These are phyloP conservation scores for Pseudogymnoascus sp. DNA, from an alignment of 2,329 filamentous ascomycete species.

Conservation along the genomic window DNA sequence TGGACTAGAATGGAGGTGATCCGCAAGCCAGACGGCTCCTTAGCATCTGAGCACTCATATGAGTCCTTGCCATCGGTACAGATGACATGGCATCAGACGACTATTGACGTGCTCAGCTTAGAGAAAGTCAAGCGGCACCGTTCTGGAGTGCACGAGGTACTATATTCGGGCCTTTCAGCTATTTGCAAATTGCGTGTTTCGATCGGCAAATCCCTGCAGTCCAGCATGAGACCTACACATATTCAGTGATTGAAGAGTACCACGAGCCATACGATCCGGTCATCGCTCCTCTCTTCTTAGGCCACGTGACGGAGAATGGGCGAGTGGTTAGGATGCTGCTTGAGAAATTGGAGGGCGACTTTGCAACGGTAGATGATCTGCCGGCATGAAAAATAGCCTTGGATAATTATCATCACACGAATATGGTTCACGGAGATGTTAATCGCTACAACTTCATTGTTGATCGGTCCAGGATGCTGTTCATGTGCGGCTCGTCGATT, in stretches of 20 bases:
- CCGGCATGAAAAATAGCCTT: constrained; percentile 25
- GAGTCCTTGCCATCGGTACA: constrained; percentile 11
- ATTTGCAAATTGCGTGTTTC: constrained; percentile 21
- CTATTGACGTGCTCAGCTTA: constrained; percentile 13
- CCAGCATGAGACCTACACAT: constrained; percentile 20
- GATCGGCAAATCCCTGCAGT: constrained; percentile 20
- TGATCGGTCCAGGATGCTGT: constrained; percentile 11
- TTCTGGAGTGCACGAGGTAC: constrained; percentile 13
- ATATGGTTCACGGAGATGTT: constrained; percentile 15
- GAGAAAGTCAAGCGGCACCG: constrained; percentile 14
- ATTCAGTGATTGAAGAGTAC: constrained; percentile 10
- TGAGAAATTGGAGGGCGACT: constrained; percentile 29
- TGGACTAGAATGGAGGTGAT: constrained; percentile 9
- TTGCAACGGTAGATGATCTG: constrained; percentile 26
- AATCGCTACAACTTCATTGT: constrained; percentile 13
- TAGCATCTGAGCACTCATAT: constrained; percentile 8
- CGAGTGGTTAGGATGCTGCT: constrained; percentile 32
- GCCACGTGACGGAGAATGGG: constrained; percentile 31
- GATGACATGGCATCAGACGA: constrained; percentile 14
- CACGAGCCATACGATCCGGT: background rate
- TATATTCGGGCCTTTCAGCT: background rate
- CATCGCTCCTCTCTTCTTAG: constrained; percentile 31
- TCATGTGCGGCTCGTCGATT: constrained; percentile 13
- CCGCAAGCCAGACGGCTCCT: constrained; percentile 10
- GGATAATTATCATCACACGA: constrained; percentile 21